Conservation (phyloP, 768 basidiomycete species). For the Tylopilus subfusipes region DNA sequence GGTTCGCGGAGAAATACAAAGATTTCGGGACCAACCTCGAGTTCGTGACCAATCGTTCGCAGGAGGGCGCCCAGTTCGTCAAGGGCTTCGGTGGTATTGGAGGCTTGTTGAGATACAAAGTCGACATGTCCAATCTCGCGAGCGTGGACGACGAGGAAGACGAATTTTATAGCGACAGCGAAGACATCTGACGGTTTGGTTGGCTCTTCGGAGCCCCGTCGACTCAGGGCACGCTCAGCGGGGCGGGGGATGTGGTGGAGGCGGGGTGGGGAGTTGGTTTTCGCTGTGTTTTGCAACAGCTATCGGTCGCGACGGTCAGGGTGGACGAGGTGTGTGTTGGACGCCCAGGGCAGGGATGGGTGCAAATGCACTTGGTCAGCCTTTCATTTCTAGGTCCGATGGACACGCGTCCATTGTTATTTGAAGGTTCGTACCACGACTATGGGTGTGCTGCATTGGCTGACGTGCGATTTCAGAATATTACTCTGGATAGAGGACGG, state of each 20-base stretch:
- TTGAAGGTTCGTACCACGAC: slow-evolving; percentile 17
- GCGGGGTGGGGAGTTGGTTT: slow-evolving; percentile 1
- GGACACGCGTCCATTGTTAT: slow-evolving; percentile 14
- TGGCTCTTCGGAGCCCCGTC: slow-evolving; percentile 82
- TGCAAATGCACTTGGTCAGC: slow-evolving; percentile 2
- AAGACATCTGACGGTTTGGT: slow-evolving; percentile 82
- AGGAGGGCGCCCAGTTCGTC: slow-evolving; percentile 97
- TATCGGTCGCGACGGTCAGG: neutral
- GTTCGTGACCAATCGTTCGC: slow-evolving; percentile 94
- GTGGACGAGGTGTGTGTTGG: slow-evolving; percentile 2
- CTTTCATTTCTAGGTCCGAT: slow-evolving; percentile 10
- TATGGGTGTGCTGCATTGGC: neutral
- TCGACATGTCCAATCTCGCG: slow-evolving; percentile 84
- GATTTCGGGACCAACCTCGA: slow-evolving; percentile 95
- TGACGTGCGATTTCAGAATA: slow-evolving; percentile 11
- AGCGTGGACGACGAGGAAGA: slow-evolving; percentile 75
- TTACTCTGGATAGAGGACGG: slow-evolving; percentile 15
- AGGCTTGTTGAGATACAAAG: slow-evolving; percentile 93
- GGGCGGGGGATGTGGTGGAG: slow-evolving; percentile 43
- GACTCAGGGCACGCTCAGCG: slow-evolving; percentile 62
- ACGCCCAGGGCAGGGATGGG: slow-evolving; percentile 10
- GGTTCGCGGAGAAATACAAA: slow-evolving; percentile 99
- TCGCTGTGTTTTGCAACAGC: slow-evolving; percentile 5
- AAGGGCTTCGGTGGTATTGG: slow-evolving; percentile 99
- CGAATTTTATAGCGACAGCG: slow-evolving; percentile 76